Evolutionary conservation across 2,329 filamentous ascomycete species (phyloP), one percentile per base, ranked within the genome.

Genomic region (Calonectria multiphialidica): DNA sequence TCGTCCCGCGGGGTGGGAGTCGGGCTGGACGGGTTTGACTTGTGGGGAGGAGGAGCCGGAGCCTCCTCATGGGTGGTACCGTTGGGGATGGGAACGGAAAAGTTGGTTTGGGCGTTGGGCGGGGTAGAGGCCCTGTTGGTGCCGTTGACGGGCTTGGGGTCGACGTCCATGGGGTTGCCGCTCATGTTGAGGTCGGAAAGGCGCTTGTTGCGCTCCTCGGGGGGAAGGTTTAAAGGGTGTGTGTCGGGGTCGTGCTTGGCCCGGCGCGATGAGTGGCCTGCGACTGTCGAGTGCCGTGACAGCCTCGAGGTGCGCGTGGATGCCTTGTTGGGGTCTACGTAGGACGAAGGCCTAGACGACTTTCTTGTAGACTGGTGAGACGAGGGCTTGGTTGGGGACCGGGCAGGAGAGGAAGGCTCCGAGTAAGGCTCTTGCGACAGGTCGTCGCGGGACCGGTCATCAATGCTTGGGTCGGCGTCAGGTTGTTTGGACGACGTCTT

Each of bases 211-310:
- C 95, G 90, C 88, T 98, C 93, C 86, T 98, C 95, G 57, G 95
- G 95, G 2, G 93, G 95, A 25, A 98, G 91, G 81, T 98, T 98
- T 65, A 98, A 90, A 45, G 96, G 96, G 83, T 98, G 96, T 3
- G 92, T 93, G 82, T 96, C 90, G 75, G 88, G 88, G 81, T 94
- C 92, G 80, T 87, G 84, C 82, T 90, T 91, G 78, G 84, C 85
- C 75, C 89, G 86, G 68, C 89, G 87, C 40, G 82, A 84, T 57
- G 85, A 87, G 35, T 75, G 74, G 65, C 83, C 83, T 28, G 86
- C 83, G 71, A 90, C 88, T 71, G 86, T 87, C 44, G 88, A 83
- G 73, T 88, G 85, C 72, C 88, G 86, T 68, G 82, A 90, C 66
- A 87, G 81, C 71, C 87, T 84, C 70, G 86, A 86, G 63, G 81